Evolutionary conservation across 768 basidiomycete species (phyloP).

Genomic region (Gautieria morchelliformis): DNA sequence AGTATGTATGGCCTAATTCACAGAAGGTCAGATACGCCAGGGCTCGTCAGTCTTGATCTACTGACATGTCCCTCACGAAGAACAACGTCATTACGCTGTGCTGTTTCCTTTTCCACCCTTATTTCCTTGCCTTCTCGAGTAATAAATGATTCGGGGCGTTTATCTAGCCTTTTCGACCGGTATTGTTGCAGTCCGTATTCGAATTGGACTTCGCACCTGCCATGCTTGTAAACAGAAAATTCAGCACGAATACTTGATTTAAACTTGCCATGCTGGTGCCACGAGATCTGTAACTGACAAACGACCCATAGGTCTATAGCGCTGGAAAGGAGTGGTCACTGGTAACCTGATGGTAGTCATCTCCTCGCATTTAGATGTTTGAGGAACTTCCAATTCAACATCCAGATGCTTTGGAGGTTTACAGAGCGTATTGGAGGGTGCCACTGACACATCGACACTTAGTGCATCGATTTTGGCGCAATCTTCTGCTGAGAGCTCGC

Average conservation of each 20-base stretch:
- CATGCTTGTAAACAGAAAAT: neutral
- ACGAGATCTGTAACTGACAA: conserved; percentile 59
- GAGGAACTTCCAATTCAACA: neutral
- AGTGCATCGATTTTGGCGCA: neutral
- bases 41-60: neutral
- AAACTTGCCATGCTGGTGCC: conserved; percentile 47
- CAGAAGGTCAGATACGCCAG: neutral
- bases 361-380: neutral
- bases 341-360: neutral
- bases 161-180: conserved; percentile 36
- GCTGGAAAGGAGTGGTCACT: neutral
- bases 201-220: conserved; percentile 73
- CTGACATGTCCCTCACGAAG: conserved; percentile 48
- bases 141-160: conserved; percentile 47
- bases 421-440: neutral
- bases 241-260: neutral
- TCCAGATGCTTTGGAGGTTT: neutral
- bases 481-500: neutral
- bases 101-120: conserved; percentile 36
- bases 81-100: conserved; percentile 42
- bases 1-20: conserved; percentile 58
- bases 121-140: conserved; percentile 55
- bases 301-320: conserved; percentile 1
- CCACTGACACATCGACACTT: neutral
- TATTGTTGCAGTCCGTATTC: conserved; percentile 64